phyloP scores from a whole-genome alignment of 805 yeast species.

The Nakazawaea wickerhamii region DNA sequence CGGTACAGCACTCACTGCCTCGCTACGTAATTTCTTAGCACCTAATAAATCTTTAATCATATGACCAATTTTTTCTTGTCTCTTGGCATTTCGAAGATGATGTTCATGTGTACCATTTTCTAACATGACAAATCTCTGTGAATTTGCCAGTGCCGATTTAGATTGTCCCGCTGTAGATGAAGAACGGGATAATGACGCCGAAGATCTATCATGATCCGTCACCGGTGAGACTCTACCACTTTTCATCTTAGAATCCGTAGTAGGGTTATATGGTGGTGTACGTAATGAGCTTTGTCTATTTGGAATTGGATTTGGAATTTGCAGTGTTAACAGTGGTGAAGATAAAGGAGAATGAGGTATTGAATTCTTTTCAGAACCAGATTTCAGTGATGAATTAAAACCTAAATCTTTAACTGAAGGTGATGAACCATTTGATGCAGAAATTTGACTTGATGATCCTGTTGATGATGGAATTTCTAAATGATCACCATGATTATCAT shows the following conservation, averaged over 20 bases:
- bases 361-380: conserved; percentile 2
- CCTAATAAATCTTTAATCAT: conserved; percentile 77
- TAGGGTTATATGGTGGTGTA: conserved; percentile 6
- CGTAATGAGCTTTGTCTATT: conserved; percentile 15
- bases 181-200: conserved; percentile 16
- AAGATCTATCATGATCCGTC: conserved; percentile 1
- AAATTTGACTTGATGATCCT: neutral
- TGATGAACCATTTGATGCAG: conserved; percentile 1
- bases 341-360: conserved; percentile 13
- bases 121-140: conserved; percentile 46
- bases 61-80: conserved; percentile 70
- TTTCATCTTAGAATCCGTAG: neutral
- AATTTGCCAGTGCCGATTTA: conserved; percentile 6
- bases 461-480: neutral
- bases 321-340: conserved; percentile 8
- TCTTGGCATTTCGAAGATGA: conserved; percentile 63
- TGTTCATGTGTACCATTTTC: conserved; percentile 82
- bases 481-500: neutral
- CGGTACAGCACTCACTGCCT: conserved; percentile 55
- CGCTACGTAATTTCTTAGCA: conserved; percentile 63
- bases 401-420: neutral
- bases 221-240: conserved; percentile 3
- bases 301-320: conserved; percentile 8
- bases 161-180: conserved; percentile 15
- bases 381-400: neutral